Evolutionary conservation across 1,284 basidiomycete species (phyloP).

Genomic region (Malassezia yamatoensis): DNA sequence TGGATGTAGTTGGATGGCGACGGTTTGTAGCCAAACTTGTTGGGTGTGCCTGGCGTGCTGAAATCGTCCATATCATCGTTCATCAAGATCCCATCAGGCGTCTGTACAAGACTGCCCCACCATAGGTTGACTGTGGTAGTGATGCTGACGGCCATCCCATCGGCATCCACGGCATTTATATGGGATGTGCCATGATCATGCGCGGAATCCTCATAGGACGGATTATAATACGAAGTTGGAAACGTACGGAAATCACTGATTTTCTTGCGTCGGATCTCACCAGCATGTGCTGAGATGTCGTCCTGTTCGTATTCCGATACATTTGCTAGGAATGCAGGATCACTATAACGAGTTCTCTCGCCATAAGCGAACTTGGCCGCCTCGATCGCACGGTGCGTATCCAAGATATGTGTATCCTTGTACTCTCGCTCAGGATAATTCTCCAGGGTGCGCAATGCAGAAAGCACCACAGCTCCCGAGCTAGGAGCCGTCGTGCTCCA

Average conservation of each 20-base stretch:
- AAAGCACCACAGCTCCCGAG: slow-evolving; percentile 43
- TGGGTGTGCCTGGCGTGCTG: slow-evolving; percentile 38
- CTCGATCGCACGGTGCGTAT: slow-evolving; percentile 49
- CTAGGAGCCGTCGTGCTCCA: slow-evolving; percentile 61
- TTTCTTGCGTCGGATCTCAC: slow-evolving; percentile 32
- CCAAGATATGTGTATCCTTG: slow-evolving; percentile 24
- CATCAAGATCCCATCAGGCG: slow-evolving; percentile 34
- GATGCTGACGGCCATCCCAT: slow-evolving; percentile 49
- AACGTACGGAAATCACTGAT: slow-evolving; percentile 39
- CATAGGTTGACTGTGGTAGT: slow-evolving; percentile 50
- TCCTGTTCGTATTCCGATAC: slow-evolving; percentile 46
- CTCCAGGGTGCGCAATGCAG: slow-evolving; percentile 41
- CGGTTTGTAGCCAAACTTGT: slow-evolving; percentile 47
- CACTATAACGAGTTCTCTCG: slow-evolving; percentile 49
- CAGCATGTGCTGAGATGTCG: slow-evolving; percentile 40
- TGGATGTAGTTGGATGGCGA: slow-evolving; percentile 48
- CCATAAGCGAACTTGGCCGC: slow-evolving; percentile 50
- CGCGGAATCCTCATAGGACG: slow-evolving; percentile 36
- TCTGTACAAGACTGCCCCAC: slow-evolving; percentile 44
- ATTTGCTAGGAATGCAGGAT: slow-evolving; percentile 49
- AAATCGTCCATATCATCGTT: slow-evolving; percentile 51
- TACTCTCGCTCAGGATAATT: slow-evolving; percentile 25
- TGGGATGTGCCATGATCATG: slow-evolving; percentile 49
- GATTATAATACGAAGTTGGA: slow-evolving; percentile 47
- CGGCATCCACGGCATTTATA: slow-evolving; percentile 47